These are phyloP conservation scores for Mucor saturninus DNA, from an alignment of 371 early-diverging fungal species.

Conservation along the genomic window DNA sequence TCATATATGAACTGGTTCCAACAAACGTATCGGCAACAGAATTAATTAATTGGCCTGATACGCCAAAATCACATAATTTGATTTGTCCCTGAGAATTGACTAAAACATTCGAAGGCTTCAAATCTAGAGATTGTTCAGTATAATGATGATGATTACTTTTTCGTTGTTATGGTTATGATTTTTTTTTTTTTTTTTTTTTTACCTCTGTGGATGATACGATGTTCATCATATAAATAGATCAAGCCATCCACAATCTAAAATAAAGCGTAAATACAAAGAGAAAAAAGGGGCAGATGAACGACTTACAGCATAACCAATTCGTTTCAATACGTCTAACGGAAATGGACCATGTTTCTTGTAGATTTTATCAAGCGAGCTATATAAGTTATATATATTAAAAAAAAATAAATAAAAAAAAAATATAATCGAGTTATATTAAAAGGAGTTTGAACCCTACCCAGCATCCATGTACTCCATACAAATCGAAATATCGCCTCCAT, in stretches of 20 bases:
- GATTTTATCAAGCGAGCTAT: slow-evolving; percentile 77
- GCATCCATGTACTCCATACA: slow-evolving; percentile 94
- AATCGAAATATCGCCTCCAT: slow-evolving; percentile 83
- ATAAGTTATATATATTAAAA: background rate
- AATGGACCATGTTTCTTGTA: slow-evolving; percentile 80
- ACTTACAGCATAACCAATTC: slow-evolving; percentile 76
- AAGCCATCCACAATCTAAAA: slow-evolving; percentile 74
- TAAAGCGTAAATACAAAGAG: background rate
- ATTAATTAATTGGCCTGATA: slow-evolving; percentile 81
- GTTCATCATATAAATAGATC: slow-evolving; percentile 81
- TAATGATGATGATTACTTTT: too few relatives aligned
- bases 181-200: slow-evolving; percentile 3
- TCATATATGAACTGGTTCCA: slow-evolving; percentile 92
- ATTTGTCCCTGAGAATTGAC: slow-evolving; percentile 81
- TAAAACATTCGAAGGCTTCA: slow-evolving; percentile 85
- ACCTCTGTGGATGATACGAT: slow-evolving; percentile 89
- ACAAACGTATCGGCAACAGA: slow-evolving; percentile 90
- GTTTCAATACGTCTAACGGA: slow-evolving; percentile 75
- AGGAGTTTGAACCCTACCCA: slow-evolving; percentile 53
- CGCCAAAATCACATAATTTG: slow-evolving; percentile 92
- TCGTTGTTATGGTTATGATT: too few relatives aligned
- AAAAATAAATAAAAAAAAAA: background rate
- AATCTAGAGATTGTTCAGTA: slow-evolving; percentile 44
- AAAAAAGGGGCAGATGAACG: background rate
- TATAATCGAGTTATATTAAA: background rate